Base-by-base conservation (phyloP, 2,329 filamentous ascomycete species). In the Aschersonia sp. region DNA sequence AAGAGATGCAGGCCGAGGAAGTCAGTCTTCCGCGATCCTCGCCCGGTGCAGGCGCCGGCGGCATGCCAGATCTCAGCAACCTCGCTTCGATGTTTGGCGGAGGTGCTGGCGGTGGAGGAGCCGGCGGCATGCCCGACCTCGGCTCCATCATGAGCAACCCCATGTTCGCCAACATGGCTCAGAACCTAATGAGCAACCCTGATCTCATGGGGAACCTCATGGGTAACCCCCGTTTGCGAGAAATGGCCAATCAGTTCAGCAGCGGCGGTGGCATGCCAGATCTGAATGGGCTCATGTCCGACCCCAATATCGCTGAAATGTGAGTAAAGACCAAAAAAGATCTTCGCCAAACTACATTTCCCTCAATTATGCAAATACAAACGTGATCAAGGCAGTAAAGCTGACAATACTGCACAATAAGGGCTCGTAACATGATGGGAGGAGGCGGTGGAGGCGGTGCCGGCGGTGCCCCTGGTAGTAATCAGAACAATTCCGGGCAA, bases 111-210 rank as follows among this genome's bases (percentile, higher is more conserved):
- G 74, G 68, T 7, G 82, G 77, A 4, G 82, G 76, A 28, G 80
- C 71, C 5, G 84, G 84, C 46, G 87, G 86, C 48, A 92, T 95
- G 85, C 89, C 89, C 9, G 91, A 97, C 64, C 72, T 98, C 30
- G 69, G 79, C 53, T 78, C 79, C 53, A 82, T 98, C 64, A 94
- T 97, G 89, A 89, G 74, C 73, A 98, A 97, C 72, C 92, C 92
- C 48, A 97, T 97, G 92, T 94, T 98, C 70, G 80, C 89, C 46
- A 85, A 78, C 69, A 96, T 97, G 89, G 92, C 92, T 4, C 88
- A 96, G 72, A 95, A 87, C 66, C 68, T 98, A 48, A 97, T 97
- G 92, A 87, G 81, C 69, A 96, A 98, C 70, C 92, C 92, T 0
- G 86, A 94, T 7, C 80, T 89, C 72, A 84, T 97, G 80, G 77